Conservation (phyloP, 106 monocot genomes). For the Dendrobium chrysotoxum region DNA sequence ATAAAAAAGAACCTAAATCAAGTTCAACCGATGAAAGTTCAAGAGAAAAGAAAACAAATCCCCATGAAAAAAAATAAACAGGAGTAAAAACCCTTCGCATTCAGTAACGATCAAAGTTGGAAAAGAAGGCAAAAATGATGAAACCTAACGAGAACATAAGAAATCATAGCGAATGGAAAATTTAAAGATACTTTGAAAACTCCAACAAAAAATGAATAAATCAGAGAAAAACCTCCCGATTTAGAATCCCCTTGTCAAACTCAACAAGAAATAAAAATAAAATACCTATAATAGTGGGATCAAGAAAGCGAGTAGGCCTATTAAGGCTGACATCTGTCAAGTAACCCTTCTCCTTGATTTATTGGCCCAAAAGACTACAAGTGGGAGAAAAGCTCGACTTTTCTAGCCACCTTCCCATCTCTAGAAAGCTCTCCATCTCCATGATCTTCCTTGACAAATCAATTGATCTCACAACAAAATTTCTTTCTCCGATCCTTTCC, state of each 20-base stretch:
- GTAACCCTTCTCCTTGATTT: conserved; percentile 62
- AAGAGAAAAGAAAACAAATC: too few relatives aligned
- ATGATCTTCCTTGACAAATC: not conserved
- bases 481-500: too few relatives aligned
- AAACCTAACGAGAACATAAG: not conserved
- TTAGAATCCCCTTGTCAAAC: not conserved
- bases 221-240: not conserved
- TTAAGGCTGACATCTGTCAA: conserved; percentile 50
- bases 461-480: too few relatives aligned
- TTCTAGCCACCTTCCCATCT: conserved; percentile 18
- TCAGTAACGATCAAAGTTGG: not conserved
- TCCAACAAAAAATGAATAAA: not conserved
- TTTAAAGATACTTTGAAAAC: not conserved
- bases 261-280: not conserved
- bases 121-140: not conserved
- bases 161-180: not conserved
- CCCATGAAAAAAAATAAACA: not conserved
- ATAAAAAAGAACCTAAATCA: too few relatives aligned
- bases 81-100: not conserved
- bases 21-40: too few relatives aligned
- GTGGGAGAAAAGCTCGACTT: conserved; percentile 42
- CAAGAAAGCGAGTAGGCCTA: not conserved
- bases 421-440: not conserved
- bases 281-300: not conserved
- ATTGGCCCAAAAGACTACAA: conserved; percentile 61